Conservation (phyloP, 345 rosid species). For the Chamaenerion angustifolium region DNA sequence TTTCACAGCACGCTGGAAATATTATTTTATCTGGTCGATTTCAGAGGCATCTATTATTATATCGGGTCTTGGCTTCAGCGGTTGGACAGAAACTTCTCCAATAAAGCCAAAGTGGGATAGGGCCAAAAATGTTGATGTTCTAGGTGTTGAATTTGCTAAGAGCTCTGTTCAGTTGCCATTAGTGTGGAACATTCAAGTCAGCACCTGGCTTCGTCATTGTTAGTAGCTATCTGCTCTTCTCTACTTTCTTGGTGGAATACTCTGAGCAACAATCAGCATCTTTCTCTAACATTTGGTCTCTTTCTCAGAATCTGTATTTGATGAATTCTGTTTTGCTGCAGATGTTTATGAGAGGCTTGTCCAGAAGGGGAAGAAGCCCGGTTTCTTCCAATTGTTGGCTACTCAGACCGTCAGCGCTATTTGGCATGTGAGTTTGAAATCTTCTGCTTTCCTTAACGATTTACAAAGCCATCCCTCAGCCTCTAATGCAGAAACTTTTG, state of each 20-base stretch:
- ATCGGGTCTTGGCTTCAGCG: conserved; percentile 90
- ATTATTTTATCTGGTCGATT: conserved; percentile 95
- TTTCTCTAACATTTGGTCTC: too few relatives aligned
- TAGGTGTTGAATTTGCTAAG: conserved; percentile 77
- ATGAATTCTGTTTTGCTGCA: conserved; percentile 12
- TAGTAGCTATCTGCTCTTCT: conserved; percentile 18
- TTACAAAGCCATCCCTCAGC: too few relatives aligned
- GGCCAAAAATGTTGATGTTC: conserved; percentile 72
- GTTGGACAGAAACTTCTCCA: conserved; percentile 73
- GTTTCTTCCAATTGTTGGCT: conserved; percentile 79
- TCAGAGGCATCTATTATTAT: conserved; percentile 80
- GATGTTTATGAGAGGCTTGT: conserved; percentile 72
- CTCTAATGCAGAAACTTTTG: too few relatives aligned
- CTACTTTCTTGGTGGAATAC: too few relatives aligned
- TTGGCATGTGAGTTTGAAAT: conserved; percentile 78
- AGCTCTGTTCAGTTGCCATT: conserved; percentile 73
- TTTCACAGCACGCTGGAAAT: conserved; percentile 87
- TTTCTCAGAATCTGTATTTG: background rate
- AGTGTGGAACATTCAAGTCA: conserved; percentile 98
- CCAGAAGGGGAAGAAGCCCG: conserved; percentile 62
- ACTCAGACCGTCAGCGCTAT: conserved; percentile 92
- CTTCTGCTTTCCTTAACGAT: background rate
- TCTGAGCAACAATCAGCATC: too few relatives aligned
- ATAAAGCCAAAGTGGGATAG: conserved; percentile 80
- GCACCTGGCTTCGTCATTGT: conserved; percentile 99